Conservation (phyloP, 768 basidiomycete genomes). For the Mycena belliarum region DNA sequence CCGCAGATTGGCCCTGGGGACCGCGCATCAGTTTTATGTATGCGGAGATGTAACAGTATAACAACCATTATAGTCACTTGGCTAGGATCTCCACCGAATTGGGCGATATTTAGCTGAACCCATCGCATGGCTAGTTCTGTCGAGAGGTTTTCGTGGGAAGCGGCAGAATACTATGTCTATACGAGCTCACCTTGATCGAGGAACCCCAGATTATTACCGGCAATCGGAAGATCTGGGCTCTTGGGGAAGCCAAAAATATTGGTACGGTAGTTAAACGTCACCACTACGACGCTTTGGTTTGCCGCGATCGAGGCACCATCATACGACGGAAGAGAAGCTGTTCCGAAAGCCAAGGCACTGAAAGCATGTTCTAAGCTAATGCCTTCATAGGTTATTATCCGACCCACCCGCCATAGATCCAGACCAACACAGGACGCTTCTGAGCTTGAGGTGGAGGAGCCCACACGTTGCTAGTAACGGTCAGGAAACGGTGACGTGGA, state of each 20-base stretch:
- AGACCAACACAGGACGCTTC: constrained; percentile 2
- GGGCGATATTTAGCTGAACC: constrained; percentile 46
- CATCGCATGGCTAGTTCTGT: constrained; percentile 28
- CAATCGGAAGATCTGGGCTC: constrained; percentile 14
- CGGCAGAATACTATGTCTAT: background rate
- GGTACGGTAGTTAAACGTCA: constrained; percentile 17
- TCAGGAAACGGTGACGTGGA: background rate
- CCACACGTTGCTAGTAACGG: constrained; percentile 11
- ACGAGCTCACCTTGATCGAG: constrained; percentile 32
- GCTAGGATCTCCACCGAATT: constrained; percentile 45
- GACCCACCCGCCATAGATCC: constrained; percentile 13
- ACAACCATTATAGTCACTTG: constrained; percentile 32
- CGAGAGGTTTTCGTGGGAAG: background rate
- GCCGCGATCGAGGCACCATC: constrained; percentile 11
- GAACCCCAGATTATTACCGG: constrained; percentile 16
- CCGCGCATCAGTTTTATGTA: background rate
- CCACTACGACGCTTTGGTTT: constrained; percentile 9
- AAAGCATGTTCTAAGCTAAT: background rate
- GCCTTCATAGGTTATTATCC: background rate
- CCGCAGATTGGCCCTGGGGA: constrained; percentile 15
- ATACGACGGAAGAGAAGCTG: constrained; percentile 3
- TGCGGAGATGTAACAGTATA: no score
- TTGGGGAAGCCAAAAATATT: constrained; percentile 19
- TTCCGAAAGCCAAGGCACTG: constrained; percentile 9
- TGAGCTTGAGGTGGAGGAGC: background rate